These are phyloP conservation scores for Coprinopsis marcescibilis DNA, from an alignment of 768 basidiomycete species.

Conservation along the genomic window DNA sequence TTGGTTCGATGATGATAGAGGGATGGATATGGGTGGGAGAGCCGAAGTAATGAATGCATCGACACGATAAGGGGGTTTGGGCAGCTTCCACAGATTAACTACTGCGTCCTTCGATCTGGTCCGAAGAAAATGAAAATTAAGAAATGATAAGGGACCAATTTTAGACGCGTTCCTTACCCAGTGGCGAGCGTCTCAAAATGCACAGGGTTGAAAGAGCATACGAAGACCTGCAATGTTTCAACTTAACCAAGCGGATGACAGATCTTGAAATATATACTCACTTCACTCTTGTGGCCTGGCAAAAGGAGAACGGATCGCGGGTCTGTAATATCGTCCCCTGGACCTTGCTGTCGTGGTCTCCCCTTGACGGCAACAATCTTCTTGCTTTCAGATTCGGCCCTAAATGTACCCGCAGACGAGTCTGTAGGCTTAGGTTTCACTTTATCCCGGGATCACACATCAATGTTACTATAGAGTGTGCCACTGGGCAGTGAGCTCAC, in stretches of 20 bases:
- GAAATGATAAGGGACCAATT: neutral
- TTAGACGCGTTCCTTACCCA: conserved; percentile 43
- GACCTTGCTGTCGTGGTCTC: conserved; percentile 33
- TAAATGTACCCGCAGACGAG: no score
- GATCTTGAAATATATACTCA: conserved; percentile 17
- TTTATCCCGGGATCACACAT: no score
- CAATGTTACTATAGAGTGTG: neutral
- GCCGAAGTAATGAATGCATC: conserved; percentile 27
- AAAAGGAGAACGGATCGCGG: conserved; percentile 41
- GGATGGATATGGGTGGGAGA: conserved; percentile 37
- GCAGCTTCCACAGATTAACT: conserved; percentile 68
- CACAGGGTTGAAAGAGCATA: conserved; percentile 74
- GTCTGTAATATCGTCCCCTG: conserved; percentile 37
- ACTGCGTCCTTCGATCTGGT: conserved; percentile 78
- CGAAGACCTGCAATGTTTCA: no score
- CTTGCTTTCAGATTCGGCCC: conserved; percentile 9
- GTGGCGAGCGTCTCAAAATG: conserved; percentile 57
- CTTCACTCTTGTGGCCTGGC: conserved; percentile 59
- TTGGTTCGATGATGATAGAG: conserved; percentile 37
- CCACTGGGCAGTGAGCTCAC: no score
- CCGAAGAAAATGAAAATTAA: conserved; percentile 7
- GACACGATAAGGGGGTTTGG: conserved; percentile 30
- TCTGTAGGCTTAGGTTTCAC: no score
- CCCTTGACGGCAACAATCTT: conserved; percentile 17
- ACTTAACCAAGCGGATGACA: neutral